Evolutionary conservation across 257 asterid species (phyloP), one percentile per base, ranked within the genome.

Genomic region (Plantago ovata): DNA sequence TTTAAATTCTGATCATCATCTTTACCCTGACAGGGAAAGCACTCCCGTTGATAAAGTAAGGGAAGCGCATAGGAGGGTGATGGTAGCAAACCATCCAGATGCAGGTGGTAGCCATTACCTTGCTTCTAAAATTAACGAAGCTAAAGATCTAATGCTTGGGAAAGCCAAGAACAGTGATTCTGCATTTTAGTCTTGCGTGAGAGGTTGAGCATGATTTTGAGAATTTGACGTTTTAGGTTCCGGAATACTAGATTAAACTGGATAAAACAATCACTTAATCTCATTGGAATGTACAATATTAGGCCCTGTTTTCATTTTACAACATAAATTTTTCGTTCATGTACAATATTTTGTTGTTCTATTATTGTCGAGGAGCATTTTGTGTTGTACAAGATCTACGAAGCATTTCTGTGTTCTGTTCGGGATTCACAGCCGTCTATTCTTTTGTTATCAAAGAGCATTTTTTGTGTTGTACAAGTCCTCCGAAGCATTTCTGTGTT

Each of bases 71-170:
- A 70, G 97, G 70, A 73, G 82, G 59, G 94, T 90, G 67, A 90
- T 90, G 97, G 88, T 90, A 45, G 96, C 96, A 43, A 86, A 90
- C 67, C 97, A 90, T 68, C 97, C 97, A 0, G 94, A 90, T 73
- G 97, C 96, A 38, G 97, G 96, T 42, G 97, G 97, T 40, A 90
- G 96, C 75, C 95, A 84, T 64, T 86, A 87, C 74, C 85, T 86
- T 59, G 95, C 97, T 58, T 90, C 97, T 13, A 90, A 90, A 75
- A 81, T 84, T 9, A 90, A 87, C 9, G 95, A 87, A 73, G 95
- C 98, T 36, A 90, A 90, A 64, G 95, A 90, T 9, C 6, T 78
- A 13, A 5, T 90, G 74, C 81, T 84, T n/a, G 91, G 96, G 61
- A 85, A 90, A 79, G 15, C 71, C 60, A 80, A 77, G 78, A 73